Base-by-base conservation (phyloP, 305 asterid species). In the Plantago coronopus region DNA sequence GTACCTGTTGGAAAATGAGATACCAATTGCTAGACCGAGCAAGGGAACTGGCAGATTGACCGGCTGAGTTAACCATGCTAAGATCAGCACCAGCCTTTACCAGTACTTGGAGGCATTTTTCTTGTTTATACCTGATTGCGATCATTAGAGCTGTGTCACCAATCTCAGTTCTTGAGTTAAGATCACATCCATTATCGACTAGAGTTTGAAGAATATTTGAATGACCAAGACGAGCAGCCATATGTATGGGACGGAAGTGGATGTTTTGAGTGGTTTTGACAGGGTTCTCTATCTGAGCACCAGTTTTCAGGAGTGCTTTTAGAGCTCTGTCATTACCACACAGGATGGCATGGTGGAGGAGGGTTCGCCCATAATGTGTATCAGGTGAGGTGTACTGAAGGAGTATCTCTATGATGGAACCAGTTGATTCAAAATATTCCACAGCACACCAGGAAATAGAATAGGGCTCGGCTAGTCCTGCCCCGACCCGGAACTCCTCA, bases 381-480 rank as follows among this genome's bases (percentile, higher is more conserved):
- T 70, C 47, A 9, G 77, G 81, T 55, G 83, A 68, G 57, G 74
- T 59, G 65, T 68, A 72, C 40, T 77, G 76, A 51, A 88, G 86
- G 63, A 88, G 91, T 80, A 74, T 78, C 55, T 37, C 75, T 69
- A 88, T 66, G 67, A 88, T 85, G 29, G 84, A 65, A 55, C 96
- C 95, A 18, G 76, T 88, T 54, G 76, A 81, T 81, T 88, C 96
- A 59, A 79, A 88, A 71, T 85, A 88, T 73, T 85, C 96, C 63
- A 85, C 87, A 12, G 95, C 95, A 50, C 95, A 88, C 96, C 96
- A 88, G 50, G 87, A 75, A 64, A 85, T 62, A 23, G 85, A 80
- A 73, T 83, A 85, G 66, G 96, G 88, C 71, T 88, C 95, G 17
- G 89, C 91, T 22, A 87, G 78, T 42, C 95, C 94, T 48, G 94